Evolutionary conservation across 1,139 yeast species (phyloP), one percentile per base, ranked within the genome.

Genomic region (Geotrichum carabidarum): DNA sequence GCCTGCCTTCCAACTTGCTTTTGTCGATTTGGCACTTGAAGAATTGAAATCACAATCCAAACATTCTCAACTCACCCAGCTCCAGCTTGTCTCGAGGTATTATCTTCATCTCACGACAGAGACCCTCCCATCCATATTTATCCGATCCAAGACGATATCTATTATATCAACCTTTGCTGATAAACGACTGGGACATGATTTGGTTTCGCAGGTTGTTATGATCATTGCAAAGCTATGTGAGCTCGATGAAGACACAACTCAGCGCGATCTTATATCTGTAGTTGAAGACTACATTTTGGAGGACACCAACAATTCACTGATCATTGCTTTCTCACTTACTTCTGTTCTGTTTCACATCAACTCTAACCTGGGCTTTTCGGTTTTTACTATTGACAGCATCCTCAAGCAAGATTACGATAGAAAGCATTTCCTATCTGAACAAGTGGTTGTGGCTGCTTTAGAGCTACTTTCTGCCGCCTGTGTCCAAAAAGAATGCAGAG

Each of bases 261-360:
- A 49, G 31, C 44, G 43, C 9, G 57, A 54, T 8, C 37, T 62
- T 12, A 44, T 48, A 17, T 56, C 59, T n/a, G 56, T 57, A 15
- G 55, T 56, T 5, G 65, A 61, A 22, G 59, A 59, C 41, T 53
- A 54, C 30, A 30, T 59, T 15, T 27, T 60, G 2, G 56, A 59
- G 11, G 62, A 58, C 40, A 55, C 62, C 1, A 50, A 53, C 8
- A 50, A 58, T 15, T 60, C 61, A 2, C 50, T 60, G 40, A 56
- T 54, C 58, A 85, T 74, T n/a, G 89, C 78, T 54, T 80, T 83
- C 59, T 77, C 79, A 57, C 87, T 81, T 65, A 84, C 86, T 51
- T 72, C 77, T 7, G 75, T 78, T 8, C 81, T 78, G 48, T 88
- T 84, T 87, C 95, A 86, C n/a, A 83, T 84, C 44, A 64, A 67